Percentiles rank a stretch among this genome's conserved stretches.
Evolutionary conservation across 192 early-diverging fungal species (phyloP).

Genomic region (Mycoemilia scoparia): DNA sequence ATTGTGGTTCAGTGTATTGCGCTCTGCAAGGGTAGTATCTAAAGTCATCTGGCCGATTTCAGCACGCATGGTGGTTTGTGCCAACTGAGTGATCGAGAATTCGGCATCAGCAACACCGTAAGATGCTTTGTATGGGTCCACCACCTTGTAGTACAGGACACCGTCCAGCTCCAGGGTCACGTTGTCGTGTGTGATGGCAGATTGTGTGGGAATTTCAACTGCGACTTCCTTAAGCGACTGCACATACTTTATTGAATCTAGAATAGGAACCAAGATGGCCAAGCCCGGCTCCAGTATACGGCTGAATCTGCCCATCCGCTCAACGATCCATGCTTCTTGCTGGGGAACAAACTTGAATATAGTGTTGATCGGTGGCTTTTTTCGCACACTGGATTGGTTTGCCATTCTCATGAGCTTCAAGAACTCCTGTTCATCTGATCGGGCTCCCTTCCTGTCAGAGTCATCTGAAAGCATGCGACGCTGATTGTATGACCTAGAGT

Average conservation of each 20-base stretch:
- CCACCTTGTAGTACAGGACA: conserved; percentile 83
- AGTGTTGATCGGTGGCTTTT: conserved; percentile 17
- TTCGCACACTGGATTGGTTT: no score
- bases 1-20: conserved; percentile 77
- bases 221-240: conserved; percentile 91
- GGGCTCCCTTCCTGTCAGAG: no score
- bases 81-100: conserved; percentile 88
- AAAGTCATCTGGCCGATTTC: conserved; percentile 98
- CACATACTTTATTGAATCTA: conserved; percentile 83
- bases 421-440: no score
- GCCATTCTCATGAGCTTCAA: no score
- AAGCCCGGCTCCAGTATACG: conserved; percentile 81
- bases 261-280: conserved; percentile 68
- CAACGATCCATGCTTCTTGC: conserved; percentile 94
- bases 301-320: conserved; percentile 81
- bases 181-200: conserved; percentile 92
- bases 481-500: no score
- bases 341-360: conserved; percentile 94
- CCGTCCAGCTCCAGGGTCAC: conserved; percentile 92
- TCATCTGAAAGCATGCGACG: no score
- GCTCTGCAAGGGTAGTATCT: conserved; percentile 85
- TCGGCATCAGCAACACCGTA: conserved; percentile 92
- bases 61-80: conserved; percentile 98
- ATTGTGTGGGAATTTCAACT: conserved; percentile 75
- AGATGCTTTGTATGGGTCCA: conserved; percentile 84